Evolutionary conservation across 2,329 filamentous ascomycete genomes (phyloP).

Genomic region (Phaeoacremonium minimum): DNA sequence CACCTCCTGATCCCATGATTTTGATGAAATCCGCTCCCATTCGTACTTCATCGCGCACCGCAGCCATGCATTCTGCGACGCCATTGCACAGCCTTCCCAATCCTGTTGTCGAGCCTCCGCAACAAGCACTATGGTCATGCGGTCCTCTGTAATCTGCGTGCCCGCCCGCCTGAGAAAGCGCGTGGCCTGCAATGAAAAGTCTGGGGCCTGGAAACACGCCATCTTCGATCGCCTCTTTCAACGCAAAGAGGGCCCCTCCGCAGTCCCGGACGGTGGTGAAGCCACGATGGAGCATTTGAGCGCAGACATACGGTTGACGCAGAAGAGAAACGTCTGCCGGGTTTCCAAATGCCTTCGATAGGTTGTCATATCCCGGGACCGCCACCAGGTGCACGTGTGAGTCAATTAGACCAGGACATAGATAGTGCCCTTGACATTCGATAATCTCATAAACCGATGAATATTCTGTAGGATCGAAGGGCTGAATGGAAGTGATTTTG

Average conservation of each 20-base stretch:
- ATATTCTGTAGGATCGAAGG: conserved; percentile 2
- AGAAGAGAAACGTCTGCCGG: conserved; percentile 23
- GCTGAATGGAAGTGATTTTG: conserved; percentile 11
- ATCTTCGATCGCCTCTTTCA: conserved; percentile 46
- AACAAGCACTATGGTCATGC: conserved; percentile 38
- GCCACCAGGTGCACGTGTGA: conserved; percentile 18
- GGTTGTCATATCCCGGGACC: conserved; percentile 14
- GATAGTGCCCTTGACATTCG: conserved; percentile 5
- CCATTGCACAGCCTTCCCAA: conserved; percentile 40
- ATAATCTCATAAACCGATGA: conserved; percentile 7
- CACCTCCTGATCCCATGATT: conserved; percentile 51
- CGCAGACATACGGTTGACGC: conserved; percentile 35
- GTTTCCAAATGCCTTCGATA: conserved; percentile 15
- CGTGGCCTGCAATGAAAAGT: conserved; percentile 44
- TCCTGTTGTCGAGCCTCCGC: conserved; percentile 32
- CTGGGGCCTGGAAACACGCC: conserved; percentile 42
- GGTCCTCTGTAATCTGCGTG: conserved; percentile 41
- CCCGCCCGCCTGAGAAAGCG: conserved; percentile 47
- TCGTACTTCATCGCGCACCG: conserved; percentile 44
- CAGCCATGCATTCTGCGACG: conserved; percentile 42
- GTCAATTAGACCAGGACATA: conserved; percentile 11
- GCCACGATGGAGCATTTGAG: conserved; percentile 44
- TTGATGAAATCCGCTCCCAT: conserved; percentile 51
- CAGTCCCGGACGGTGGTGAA: conserved; percentile 51
- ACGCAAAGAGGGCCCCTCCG: conserved; percentile 41